Conservation (phyloP, 2,329 filamentous ascomycete species). For the Monosporascus sp. region DNA sequence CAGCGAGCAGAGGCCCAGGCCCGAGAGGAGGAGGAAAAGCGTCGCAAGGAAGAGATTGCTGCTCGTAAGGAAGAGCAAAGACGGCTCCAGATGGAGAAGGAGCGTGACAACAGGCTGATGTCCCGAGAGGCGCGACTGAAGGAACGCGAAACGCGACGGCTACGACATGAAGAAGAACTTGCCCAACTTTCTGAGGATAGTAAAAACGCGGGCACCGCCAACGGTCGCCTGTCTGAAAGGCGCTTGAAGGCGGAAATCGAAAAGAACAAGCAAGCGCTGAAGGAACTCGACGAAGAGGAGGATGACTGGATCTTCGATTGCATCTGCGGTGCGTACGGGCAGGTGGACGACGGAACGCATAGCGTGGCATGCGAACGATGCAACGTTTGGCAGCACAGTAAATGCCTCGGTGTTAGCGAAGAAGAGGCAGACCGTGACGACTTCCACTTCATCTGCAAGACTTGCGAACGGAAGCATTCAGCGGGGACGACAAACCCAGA, state of each 20-base stretch:
- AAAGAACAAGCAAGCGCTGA: slow-evolving; percentile 69
- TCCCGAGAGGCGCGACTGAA: slow-evolving; percentile 81
- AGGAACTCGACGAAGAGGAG: slow-evolving; percentile 63
- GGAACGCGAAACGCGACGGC: slow-evolving; percentile 78
- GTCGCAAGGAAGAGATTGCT: slow-evolving; percentile 58
- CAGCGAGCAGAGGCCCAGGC: slow-evolving; percentile 69
- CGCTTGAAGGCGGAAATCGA: slow-evolving; percentile 79
- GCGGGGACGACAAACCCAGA: slow-evolving; percentile 57
- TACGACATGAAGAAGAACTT: slow-evolving; percentile 80
- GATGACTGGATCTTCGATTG: slow-evolving; percentile 95
- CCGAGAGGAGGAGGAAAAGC: slow-evolving; percentile 65
- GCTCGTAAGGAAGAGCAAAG: slow-evolving; percentile 64
- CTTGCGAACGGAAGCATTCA: slow-evolving; percentile 62
- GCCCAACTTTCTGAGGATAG: slow-evolving; percentile 73
- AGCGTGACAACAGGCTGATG: slow-evolving; percentile 73
- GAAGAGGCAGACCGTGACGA: slow-evolving; percentile 76
- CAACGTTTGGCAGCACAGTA: slow-evolving; percentile 95
- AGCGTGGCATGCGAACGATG: slow-evolving; percentile 92
- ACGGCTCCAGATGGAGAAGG: slow-evolving; percentile 57
- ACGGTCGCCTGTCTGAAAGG: slow-evolving; percentile 68
- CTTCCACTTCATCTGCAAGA: slow-evolving; percentile 80
- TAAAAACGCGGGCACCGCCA: slow-evolving; percentile 50
- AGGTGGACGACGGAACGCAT: slow-evolving; percentile 90
- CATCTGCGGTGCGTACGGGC: slow-evolving; percentile 81
- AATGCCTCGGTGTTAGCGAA: slow-evolving; percentile 77